Percentiles rank a stretch among this genome's conserved stretches.
Conservation (phyloP, 2,329 filamentous ascomycete species). For the Cryphonectria japonica region DNA sequence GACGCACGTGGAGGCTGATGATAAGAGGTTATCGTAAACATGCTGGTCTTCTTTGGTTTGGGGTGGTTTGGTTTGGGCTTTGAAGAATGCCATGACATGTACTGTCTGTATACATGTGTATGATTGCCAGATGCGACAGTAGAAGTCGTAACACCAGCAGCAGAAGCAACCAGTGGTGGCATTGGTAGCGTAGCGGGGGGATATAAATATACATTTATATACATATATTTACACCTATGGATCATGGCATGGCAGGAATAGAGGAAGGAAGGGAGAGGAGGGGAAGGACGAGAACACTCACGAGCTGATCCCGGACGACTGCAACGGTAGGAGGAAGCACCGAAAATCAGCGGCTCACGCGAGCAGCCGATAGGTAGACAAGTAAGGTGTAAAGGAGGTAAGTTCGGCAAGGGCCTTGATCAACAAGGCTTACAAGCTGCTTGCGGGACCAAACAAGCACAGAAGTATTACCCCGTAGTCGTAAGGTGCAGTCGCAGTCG, state of each 20-base stretch:
- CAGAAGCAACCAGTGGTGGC: neutral
- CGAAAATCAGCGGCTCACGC: slow-evolving; percentile 6
- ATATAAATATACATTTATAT: neutral
- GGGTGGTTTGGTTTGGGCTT: neutral
- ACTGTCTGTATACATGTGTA: slow-evolving; percentile 9
- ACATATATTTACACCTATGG: neutral
- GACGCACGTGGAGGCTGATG: slow-evolving; percentile 24
- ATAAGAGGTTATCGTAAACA: slow-evolving; percentile 26
- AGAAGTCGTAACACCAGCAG: neutral
- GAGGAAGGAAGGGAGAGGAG: neutral
- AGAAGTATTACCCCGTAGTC: neutral
- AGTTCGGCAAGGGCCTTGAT: slow-evolving; percentile 11
- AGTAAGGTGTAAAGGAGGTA: too few relatives aligned
- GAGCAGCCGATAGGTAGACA: neutral
- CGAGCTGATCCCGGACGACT: neutral
- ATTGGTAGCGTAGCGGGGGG: neutral
- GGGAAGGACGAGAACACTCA: slow-evolving; percentile 12
- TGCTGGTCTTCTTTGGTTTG: slow-evolving; percentile 17
- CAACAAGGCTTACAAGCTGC: slow-evolving; percentile 18
- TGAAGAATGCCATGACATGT: slow-evolving; percentile 22
- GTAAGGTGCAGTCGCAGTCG: neutral
- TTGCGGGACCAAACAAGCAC: slow-evolving; percentile 10
- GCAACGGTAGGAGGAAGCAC: slow-evolving; percentile 2
- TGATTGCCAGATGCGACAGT: slow-evolving; percentile 12
- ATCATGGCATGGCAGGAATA: neutral